Evolutionary conservation across 179 eudicot species (phyloP).

Genomic region (Sideroxylon spinosum): DNA sequence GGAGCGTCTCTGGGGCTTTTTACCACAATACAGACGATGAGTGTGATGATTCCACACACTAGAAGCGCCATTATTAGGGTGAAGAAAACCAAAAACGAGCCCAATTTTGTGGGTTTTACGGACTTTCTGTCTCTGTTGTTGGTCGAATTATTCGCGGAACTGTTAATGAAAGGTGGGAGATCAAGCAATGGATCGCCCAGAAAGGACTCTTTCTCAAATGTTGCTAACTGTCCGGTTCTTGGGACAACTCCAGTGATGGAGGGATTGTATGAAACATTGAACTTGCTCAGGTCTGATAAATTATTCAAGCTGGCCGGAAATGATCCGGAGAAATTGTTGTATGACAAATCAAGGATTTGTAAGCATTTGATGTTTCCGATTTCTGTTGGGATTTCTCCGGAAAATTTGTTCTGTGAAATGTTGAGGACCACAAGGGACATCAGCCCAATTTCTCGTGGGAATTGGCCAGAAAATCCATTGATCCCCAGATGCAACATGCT

Average conservation of each 20-base stretch:
- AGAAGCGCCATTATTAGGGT: constrained; percentile 45
- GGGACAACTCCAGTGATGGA: constrained; percentile 63
- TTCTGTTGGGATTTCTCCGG: constrained; percentile 55
- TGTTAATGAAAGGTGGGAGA: constrained; percentile 47
- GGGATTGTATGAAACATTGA: constrained; percentile 82
- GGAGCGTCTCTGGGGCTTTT: constrained; percentile 34
- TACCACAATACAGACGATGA: constrained; percentile 34
- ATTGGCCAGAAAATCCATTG: constrained; percentile 52
- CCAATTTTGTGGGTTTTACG: constrained; percentile 22
- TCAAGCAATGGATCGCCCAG: constrained; percentile 60
- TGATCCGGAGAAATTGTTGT: constrained; percentile 78
- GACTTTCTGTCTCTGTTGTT: neutral
- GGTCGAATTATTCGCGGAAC: constrained; percentile 23
- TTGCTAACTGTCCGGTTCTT: constrained; percentile 65
- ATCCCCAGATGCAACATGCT: constrained; percentile 74
- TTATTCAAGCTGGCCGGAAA: constrained; percentile 60
- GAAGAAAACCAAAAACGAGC: constrained; percentile 38
- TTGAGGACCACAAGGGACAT: constrained; percentile 67
- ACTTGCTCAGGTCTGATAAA: constrained; percentile 60
- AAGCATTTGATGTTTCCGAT: constrained; percentile 69
- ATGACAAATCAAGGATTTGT: constrained; percentile 72
- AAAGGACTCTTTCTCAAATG: constrained; percentile 68
- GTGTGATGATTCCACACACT: constrained; percentile 45
- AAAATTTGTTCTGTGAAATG: constrained; percentile 55
- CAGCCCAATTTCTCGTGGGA: constrained; percentile 49